Evolutionary conservation across 148 eudicot genomes (phyloP).

Genomic region (Silene conica): DNA sequence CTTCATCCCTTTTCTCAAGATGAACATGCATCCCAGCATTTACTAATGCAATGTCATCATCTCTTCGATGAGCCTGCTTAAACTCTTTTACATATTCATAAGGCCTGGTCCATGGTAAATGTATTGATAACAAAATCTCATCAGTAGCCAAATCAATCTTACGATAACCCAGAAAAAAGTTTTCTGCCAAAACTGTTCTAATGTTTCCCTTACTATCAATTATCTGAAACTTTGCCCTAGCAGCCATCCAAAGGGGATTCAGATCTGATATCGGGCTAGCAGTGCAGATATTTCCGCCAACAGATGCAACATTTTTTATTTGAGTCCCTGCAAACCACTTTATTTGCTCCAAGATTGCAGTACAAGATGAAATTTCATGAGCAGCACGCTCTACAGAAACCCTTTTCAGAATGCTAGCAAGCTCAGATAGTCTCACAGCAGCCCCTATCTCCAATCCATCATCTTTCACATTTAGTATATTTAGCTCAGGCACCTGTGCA

Average conservation of each 20-base stretch:
- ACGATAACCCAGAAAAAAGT: conserved; percentile 89
- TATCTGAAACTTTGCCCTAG: conserved; percentile 74
- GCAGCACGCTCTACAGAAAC: conserved; percentile 44
- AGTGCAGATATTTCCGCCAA: conserved; percentile 96
- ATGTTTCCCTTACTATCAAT: conserved; percentile 65
- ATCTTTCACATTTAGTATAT: conserved; percentile 52
- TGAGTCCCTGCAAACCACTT: conserved; percentile 99
- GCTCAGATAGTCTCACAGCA: conserved; percentile 74
- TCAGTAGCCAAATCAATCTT: conserved; percentile 69
- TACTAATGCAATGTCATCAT: conserved; percentile 96
- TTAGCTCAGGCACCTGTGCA: conserved; percentile 74
- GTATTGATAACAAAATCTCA: conserved; percentile 78
- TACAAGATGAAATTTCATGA: conserved; percentile 74
- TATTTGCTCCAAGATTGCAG: conserved; percentile 75
- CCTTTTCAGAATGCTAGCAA: conserved; percentile 41
- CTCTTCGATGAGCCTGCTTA: conserved; percentile 97
- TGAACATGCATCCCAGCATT: conserved; percentile 94
- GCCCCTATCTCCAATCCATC: conserved; percentile 95
- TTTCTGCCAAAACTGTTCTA: conserved; percentile 61
- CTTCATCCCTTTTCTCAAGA: conserved; percentile 55
- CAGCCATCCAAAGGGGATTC: conserved; percentile 98
- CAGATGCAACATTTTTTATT: conserved; percentile 93
- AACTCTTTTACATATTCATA: conserved; percentile 86
- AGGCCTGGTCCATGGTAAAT: conserved; percentile 77
- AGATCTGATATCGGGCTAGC: conserved; percentile 98